phyloP scores from a whole-genome alignment of 805 yeast genomes.

The Metschnikowia amazonensis region DNA sequence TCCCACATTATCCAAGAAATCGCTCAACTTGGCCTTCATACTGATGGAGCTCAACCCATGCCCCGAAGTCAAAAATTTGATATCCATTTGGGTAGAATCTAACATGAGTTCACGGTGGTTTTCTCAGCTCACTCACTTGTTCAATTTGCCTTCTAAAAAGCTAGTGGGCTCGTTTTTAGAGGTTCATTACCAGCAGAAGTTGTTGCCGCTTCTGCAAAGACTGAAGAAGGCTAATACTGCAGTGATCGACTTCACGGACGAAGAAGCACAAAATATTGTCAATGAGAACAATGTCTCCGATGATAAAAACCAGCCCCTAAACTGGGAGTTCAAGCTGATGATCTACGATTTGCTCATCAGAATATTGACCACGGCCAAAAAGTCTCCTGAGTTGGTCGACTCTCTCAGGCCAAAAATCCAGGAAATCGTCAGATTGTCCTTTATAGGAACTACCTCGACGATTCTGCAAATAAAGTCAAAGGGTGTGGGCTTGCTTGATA shows the following conservation, averaged over 20 bases:
- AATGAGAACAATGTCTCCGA: constrained; percentile 28
- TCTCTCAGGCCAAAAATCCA: constrained; percentile 45
- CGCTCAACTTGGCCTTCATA: constrained; percentile 60
- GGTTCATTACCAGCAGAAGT: constrained; percentile 35
- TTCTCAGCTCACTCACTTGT: constrained; percentile 47
- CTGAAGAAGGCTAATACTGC: constrained; percentile 29
- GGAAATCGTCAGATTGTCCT: constrained; percentile 74
- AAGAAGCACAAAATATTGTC: constrained; percentile 40
- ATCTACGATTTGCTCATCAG: constrained; percentile 46
- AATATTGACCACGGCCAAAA: constrained; percentile 37
- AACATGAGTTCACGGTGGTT: constrained; percentile 55
- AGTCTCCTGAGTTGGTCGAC: constrained; percentile 36
- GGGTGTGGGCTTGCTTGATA: constrained; percentile 66
- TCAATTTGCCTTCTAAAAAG: constrained; percentile 41
- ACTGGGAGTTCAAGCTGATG: constrained; percentile 52
- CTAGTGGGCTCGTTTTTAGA: constrained; percentile 40
- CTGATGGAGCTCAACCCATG: constrained; percentile 49
- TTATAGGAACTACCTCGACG: constrained; percentile 74
- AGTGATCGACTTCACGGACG: constrained; percentile 35
- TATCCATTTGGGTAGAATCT: constrained; percentile 59
- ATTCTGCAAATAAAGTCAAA: constrained; percentile 54
- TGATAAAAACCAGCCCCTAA: constrained; percentile 52
- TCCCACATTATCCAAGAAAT: constrained; percentile 33
- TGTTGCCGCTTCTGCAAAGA: constrained; percentile 40
- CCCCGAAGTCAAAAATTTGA: constrained; percentile 40